A percentile compares a stretch with the other conserved stretches of the same genome.
Conservation (phyloP, 1,139 yeast species). For the Debaryomycetaceae sp. region DNA sequence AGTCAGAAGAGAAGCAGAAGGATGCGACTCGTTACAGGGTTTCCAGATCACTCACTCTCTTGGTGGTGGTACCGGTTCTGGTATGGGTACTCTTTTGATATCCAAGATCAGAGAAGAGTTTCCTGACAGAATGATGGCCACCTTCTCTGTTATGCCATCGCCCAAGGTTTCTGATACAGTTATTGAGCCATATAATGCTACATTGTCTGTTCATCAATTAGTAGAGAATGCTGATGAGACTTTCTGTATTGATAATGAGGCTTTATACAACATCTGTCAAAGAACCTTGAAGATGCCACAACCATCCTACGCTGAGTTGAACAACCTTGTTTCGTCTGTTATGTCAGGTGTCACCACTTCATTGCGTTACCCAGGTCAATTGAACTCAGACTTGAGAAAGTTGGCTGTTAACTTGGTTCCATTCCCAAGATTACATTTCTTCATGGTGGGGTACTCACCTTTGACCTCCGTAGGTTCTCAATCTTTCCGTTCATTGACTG, state of each 20-base stretch:
- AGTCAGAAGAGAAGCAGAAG: constrained; percentile 90
- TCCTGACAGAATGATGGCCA: constrained; percentile 95
- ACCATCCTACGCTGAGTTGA: constrained; percentile 76
- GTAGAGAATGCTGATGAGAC: constrained; percentile 90
- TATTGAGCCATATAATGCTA: constrained; percentile 91
- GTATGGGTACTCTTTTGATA: constrained; percentile 85
- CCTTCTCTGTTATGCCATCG: constrained; percentile 88
- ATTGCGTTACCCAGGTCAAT: constrained; percentile 90
- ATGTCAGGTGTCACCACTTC: constrained; percentile 93
- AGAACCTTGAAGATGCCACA: constrained; percentile 75
- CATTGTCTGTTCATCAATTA: constrained; percentile 86
- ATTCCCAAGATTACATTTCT: constrained; percentile 91
- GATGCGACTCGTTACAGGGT: constrained; percentile 88
- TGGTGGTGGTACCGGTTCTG: constrained; percentile 97
- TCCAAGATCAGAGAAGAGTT: constrained; percentile 82
- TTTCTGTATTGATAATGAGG: constrained; percentile 92
- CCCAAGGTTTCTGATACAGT: constrained; percentile 91
- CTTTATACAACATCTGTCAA: constrained; percentile 84
- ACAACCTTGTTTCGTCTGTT: constrained; percentile 78
- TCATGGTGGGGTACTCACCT: constrained; percentile 94
- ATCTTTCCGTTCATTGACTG: constrained; percentile 79
- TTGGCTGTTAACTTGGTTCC: constrained; percentile 92
- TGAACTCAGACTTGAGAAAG: constrained; percentile 86
- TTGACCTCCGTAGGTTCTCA: constrained; percentile 75
- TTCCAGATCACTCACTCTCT: constrained; percentile 91